Base-by-base conservation (phyloP, 352 stramenopile genomes). In the Phytophthora pistaciae region DNA sequence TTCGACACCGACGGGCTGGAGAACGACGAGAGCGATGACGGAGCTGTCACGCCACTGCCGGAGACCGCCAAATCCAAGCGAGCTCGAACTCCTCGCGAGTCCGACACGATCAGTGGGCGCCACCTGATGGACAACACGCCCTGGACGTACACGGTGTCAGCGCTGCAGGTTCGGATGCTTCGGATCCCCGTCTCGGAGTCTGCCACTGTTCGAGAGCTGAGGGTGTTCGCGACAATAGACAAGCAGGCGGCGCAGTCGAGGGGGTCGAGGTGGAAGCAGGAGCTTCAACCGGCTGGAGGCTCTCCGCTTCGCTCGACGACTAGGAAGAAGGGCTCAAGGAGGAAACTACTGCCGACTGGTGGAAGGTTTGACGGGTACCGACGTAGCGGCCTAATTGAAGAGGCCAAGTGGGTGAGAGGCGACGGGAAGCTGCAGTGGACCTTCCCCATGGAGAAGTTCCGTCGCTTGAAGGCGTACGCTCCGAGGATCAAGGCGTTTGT, bases 401-500 rank as follows among this genome's bases (percentile, higher is more conserved):
- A 90, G 44, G 85, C 82, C 36, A 80, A 71, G 44, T 93, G 86
- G 86, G 33, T 68, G 9, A 49, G 69, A 54, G 72, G 78, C 18
- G 72, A 88, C 48, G 86, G 88, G 3, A 75, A 70, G 20, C 64
- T 95, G n/a, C 70, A 78, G 46, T 93, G 85, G 86, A 80, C 71
- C 10, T 68, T 95, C 16, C 78, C 76, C 5, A 87, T 88, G 72
- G 83, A 91, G 14, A 78, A 68, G 14, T 90, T 93, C 57, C 82
- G 84, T 31, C 79, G 66, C 2, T 66, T 95, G 14, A 95, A 95
- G 59, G 86, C 83, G 21, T 90, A 88, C 44, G 66, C 59, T 1
- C 88, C 88, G 16, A 76, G 83, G 38, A 69, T 94, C 59, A 95
- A 95, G 55, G 64, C 91, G 38, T 90, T 88, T 42, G 76, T 95